Conservation (phyloP, 768 basidiomycete species). For the Chalciporus sphaerocephalus region DNA sequence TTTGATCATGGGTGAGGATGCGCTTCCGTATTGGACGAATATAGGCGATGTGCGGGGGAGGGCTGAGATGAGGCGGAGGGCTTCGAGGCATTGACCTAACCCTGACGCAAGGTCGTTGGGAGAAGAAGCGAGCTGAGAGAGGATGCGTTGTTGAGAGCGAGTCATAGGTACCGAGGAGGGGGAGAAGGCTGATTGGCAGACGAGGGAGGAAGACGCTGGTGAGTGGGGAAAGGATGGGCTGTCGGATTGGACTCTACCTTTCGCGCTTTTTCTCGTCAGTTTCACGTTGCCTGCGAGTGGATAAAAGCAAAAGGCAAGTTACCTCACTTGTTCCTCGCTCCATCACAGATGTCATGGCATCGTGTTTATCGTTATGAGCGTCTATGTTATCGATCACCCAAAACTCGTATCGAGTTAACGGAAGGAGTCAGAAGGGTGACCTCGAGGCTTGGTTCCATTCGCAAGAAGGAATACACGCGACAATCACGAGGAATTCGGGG, state of each 20-base stretch:
- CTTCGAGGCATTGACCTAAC: slow-evolving; percentile 32
- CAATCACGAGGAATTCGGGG: not conserved
- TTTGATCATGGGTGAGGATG: slow-evolving; percentile 17
- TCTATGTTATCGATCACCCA: not conserved
- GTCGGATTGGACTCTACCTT: too few relatives aligned
- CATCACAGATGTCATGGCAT: too few relatives aligned
- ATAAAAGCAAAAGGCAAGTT: not conserved
- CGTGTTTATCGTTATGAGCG: not conserved
- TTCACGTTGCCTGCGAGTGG: not conserved
- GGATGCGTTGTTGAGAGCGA: slow-evolving; percentile 27
- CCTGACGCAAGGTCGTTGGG: slow-evolving; percentile 32
- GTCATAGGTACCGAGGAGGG: slow-evolving; percentile 12
- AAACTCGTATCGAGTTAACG: not conserved
- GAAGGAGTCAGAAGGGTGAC: not conserved
- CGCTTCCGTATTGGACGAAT: slow-evolving; percentile 20
- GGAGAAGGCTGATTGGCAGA: not conserved
- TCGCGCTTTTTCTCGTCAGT: too few relatives aligned
- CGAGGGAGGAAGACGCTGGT: not conserved
- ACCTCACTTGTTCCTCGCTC: too few relatives aligned
- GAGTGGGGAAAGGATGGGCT: not conserved
- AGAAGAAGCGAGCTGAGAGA: slow-evolving; percentile 29
- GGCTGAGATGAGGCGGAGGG: slow-evolving; percentile 29
- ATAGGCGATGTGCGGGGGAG: slow-evolving; percentile 28
- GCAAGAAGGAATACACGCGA: not conserved
- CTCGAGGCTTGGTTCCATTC: slow-evolving; percentile 2